Percentiles rank a stretch among this genome's conserved stretches.
Evolutionary conservation across 768 basidiomycete species (phyloP).

Genomic region (Pleurotus ostreatus): DNA sequence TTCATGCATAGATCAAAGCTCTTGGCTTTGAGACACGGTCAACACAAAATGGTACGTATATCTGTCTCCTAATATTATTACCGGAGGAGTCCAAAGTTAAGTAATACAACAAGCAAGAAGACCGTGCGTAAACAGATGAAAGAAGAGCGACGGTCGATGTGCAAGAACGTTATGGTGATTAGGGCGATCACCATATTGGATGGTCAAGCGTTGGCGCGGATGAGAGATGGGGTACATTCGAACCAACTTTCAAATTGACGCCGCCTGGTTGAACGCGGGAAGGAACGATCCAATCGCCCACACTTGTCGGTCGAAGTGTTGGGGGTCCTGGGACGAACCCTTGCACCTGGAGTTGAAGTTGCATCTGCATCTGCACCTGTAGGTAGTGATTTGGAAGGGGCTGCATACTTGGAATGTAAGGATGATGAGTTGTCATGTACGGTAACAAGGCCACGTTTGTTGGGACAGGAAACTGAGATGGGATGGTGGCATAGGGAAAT

Average conservation of each 20-base stretch:
- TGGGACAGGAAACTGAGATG: not conserved
- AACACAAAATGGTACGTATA: no score
- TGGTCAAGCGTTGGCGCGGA: not conserved
- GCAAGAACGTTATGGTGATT: not conserved
- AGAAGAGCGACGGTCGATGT: not conserved
- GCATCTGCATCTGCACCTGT: slow-evolving; percentile 10
- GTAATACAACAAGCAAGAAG: slow-evolving; percentile 4
- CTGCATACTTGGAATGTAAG: not conserved
- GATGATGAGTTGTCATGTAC: not conserved
- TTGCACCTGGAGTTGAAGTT: slow-evolving; percentile 11
- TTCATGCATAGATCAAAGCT: no score
- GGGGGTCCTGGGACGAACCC: not conserved
- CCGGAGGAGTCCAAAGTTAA: not conserved
- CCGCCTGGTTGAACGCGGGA: not conserved
- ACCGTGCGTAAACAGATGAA: not conserved
- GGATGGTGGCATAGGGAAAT: not conserved
- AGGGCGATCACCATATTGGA: not conserved
- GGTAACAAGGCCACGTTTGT: not conserved
- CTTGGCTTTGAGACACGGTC: no score
- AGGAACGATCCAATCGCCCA: slow-evolving; percentile 1
- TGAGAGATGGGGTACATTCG: not conserved
- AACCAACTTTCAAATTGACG: not conserved
- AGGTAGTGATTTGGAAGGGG: not conserved
- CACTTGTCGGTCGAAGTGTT: not conserved
- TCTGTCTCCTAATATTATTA: not conserved